phyloP scores from a whole-genome alignment of 1,284 basidiomycete species.

The Cutaneotrichosporon arboriforme region DNA sequence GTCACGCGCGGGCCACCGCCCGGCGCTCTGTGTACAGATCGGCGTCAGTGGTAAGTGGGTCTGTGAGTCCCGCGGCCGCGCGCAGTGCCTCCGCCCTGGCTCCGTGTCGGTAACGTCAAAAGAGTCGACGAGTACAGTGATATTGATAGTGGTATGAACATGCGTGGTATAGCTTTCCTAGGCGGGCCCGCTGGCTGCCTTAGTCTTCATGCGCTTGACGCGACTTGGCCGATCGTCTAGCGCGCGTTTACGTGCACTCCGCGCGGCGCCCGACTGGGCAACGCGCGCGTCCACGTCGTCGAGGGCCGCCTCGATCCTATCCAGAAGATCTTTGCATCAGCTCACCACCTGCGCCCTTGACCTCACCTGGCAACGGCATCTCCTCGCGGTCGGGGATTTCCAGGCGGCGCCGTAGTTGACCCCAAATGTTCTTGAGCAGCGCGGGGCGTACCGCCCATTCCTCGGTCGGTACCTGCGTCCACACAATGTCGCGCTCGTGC shows the following conservation, averaged over 20 bases:
- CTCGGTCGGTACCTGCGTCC: constrained; percentile 4
- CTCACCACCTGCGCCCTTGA: not conserved
- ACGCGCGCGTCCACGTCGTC: not conserved
- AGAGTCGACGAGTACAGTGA: no score
- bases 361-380: constrained; percentile 4
- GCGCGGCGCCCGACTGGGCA: not conserved
- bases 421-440: constrained; percentile 10
- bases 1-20: no score
- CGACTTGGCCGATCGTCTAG: not conserved
- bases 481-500: constrained; percentile 14
- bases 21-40: no score
- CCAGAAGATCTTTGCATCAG: constrained; percentile 9
- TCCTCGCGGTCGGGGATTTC: not conserved
- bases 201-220: constrained; percentile 1
- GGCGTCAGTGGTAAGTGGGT: no score
- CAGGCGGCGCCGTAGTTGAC: constrained; percentile 3
- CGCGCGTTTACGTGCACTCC: not conserved
- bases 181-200: not conserved
- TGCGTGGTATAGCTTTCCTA: no score
- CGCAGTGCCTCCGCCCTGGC: no score
- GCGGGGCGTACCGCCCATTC: constrained; percentile 12
- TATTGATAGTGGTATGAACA: no score
- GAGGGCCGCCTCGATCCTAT: constrained; percentile 6
- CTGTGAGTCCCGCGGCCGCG: no score
- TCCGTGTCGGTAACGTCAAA: no score